These are phyloP conservation scores for Populus ilicifolia DNA, from an alignment of 345 rosid genomes.

Conservation along the genomic window DNA sequence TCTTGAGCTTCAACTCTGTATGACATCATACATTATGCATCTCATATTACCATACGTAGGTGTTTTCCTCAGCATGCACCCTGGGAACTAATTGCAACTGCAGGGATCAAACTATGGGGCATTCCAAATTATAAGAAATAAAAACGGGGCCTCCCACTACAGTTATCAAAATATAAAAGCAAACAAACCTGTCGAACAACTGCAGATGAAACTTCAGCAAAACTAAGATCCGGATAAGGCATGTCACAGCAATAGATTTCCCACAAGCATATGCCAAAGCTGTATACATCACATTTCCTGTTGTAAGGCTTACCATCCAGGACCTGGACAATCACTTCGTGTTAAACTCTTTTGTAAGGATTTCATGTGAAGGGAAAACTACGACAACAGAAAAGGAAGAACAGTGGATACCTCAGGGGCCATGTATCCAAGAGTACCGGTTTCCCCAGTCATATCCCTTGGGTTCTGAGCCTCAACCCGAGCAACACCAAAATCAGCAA, in stretches of 20 bases:
- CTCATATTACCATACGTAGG: not conserved
- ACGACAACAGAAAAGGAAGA: not conserved
- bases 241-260: constrained; percentile 34
- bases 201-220: constrained; percentile 30
- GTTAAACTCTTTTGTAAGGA: not conserved
- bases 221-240: constrained; percentile 33
- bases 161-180: not conserved
- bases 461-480: constrained; percentile 39
- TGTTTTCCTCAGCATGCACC: not conserved
- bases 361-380: not conserved
- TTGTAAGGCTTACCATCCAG: constrained; percentile 36
- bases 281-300: constrained; percentile 35
- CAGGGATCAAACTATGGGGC: not conserved
- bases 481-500: constrained; percentile 38
- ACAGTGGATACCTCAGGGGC: constrained; percentile 30
- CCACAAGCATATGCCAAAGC: constrained; percentile 38
- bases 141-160: not conserved
- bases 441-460: constrained; percentile 37
- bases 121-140: not conserved
- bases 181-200: constrained; percentile 34
- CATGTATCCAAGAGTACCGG: constrained; percentile 37
- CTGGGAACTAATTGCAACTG: not conserved
- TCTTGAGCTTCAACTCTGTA: not conserved
- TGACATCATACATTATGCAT: not conserved
- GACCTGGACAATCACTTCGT: constrained; percentile 14